A percentile compares a stretch with the other conserved stretches of the same genome.
phyloP scores from a whole-genome alignment of 129 eudicot genomes.

The Silybum marianum region DNA sequence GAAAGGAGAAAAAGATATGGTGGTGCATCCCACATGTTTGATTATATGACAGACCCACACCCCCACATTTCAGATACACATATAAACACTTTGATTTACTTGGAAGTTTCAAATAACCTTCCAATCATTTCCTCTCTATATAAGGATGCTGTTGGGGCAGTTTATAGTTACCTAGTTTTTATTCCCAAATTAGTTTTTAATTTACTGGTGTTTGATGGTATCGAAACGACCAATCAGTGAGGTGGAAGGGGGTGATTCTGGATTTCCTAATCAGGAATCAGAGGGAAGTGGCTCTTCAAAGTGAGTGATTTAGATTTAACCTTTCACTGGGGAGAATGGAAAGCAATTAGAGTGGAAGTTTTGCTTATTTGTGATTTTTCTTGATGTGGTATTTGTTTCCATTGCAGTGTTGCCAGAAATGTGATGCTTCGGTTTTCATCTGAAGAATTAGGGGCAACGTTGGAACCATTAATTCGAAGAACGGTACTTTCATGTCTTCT shows the following conservation, averaged over 20 bases:
- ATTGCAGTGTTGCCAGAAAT: conserved; percentile 46
- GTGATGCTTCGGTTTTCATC: conserved; percentile 31
- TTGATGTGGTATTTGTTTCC: conserved; percentile 17
- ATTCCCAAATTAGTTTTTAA: conserved; percentile 3
- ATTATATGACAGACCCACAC: conserved; percentile 17
- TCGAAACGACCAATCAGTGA: conserved; percentile 46
- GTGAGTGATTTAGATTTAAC: conserved; percentile 33
- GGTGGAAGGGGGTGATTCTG: conserved; percentile 43
- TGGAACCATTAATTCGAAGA: conserved; percentile 65
- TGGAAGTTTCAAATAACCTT: conserved; percentile 32
- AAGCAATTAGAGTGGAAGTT: neutral
- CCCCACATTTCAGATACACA: neutral
- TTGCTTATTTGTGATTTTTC: neutral
- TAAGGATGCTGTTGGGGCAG: conserved; percentile 8
- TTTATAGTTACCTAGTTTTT: conserved; percentile 26
- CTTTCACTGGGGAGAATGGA: neutral
- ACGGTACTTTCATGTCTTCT: conserved; percentile 40
- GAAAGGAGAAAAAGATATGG: conserved; percentile 29
- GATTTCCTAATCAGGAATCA: conserved; percentile 35
- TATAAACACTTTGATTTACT: conserved; percentile 15
- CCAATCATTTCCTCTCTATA: conserved; percentile 12
- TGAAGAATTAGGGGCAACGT: conserved; percentile 40
- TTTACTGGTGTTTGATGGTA: conserved; percentile 49
- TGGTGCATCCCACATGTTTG: conserved; percentile 14
- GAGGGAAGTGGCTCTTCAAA: conserved; percentile 36